Evolutionary conservation across 768 basidiomycete species (phyloP).

Genomic region (Lentinula sp.): DNA sequence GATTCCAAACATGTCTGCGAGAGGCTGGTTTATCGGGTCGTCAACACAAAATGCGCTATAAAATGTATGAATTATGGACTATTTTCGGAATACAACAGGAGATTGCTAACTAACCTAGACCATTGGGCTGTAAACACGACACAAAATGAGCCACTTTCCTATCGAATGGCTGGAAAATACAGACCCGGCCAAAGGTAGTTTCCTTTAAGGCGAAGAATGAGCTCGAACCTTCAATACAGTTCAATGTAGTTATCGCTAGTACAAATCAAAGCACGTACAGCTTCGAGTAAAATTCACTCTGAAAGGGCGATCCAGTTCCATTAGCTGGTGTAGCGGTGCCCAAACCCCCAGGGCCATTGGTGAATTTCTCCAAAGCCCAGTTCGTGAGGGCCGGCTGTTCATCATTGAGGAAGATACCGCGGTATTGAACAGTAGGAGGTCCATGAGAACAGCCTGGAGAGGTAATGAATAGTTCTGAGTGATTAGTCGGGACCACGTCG

Average conservation of each 20-base stretch:
- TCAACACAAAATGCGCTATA: slow-evolving; percentile 50
- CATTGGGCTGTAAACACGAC: slow-evolving; percentile 28
- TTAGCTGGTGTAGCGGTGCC: slow-evolving; percentile 56
- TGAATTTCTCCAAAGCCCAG: slow-evolving; percentile 68
- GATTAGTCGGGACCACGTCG: slow-evolving; percentile 59
- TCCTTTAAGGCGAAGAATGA: slow-evolving; percentile 58
- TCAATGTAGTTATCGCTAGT: too few relatives aligned
- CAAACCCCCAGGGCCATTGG: slow-evolving; percentile 49
- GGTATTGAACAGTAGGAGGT: slow-evolving; percentile 61
- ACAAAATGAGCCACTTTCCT: not conserved
- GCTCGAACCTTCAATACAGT: slow-evolving; percentile 43
- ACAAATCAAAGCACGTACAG: not conserved
- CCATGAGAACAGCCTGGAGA: slow-evolving; percentile 48
- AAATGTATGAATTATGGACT: not conserved
- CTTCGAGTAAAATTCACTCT: slow-evolving; percentile 34
- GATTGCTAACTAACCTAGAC: slow-evolving; percentile 24
- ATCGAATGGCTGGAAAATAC: slow-evolving; percentile 8
- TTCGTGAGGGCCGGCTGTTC: slow-evolving; percentile 68
- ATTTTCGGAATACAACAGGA: not conserved
- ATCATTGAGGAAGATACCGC: slow-evolving; percentile 72
- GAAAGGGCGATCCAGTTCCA: slow-evolving; percentile 39
- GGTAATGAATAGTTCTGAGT: slow-evolving; percentile 42
- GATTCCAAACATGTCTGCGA: slow-evolving; percentile 61
- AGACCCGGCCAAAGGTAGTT: slow-evolving; percentile 70
- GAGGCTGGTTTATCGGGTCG: slow-evolving; percentile 52